A percentile compares a stretch with the other conserved stretches of the same genome.
These are phyloP conservation scores for Hemileia vastatrix DNA, from an alignment of 1,284 basidiomycete genomes.

Conservation along the genomic window DNA sequence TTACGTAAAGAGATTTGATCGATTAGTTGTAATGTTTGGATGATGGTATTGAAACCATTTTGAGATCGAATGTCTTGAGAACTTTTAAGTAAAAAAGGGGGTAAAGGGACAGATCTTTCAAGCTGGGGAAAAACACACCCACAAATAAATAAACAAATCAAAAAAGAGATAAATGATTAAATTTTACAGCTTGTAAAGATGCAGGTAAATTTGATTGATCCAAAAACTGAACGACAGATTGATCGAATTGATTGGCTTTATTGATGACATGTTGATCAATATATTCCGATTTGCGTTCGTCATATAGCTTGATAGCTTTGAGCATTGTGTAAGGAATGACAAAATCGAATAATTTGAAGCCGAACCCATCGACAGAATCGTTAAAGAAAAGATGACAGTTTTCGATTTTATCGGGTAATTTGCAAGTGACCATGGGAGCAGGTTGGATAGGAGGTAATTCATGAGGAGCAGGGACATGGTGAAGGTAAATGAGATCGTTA, in stretches of 20 bases:
- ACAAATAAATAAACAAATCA: neutral
- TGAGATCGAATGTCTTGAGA: slow-evolving; percentile 73
- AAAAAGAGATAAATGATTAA: neutral
- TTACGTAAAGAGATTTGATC: slow-evolving; percentile 59
- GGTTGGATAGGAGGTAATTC: slow-evolving; percentile 60
- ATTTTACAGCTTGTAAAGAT: slow-evolving; percentile 59
- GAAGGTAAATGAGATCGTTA: slow-evolving; percentile 92
- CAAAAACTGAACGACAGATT: slow-evolving; percentile 56
- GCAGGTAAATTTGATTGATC: slow-evolving; percentile 65
- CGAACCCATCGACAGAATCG: slow-evolving; percentile 49
- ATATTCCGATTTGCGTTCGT: slow-evolving; percentile 66
- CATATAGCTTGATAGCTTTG: slow-evolving; percentile 80
- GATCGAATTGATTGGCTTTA: slow-evolving; percentile 59
- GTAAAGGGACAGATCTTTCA: slow-evolving; percentile 73
- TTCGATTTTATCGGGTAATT: slow-evolving; percentile 54
- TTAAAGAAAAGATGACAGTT: slow-evolving; percentile 32
- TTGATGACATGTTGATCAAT: slow-evolving; percentile 61
- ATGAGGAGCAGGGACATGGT: slow-evolving; percentile 66
- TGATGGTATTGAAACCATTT: slow-evolving; percentile 64
- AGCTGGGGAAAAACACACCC: slow-evolving; percentile 47
- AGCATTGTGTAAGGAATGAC: slow-evolving; percentile 80
- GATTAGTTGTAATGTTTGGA: slow-evolving; percentile 63
- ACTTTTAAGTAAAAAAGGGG: slow-evolving; percentile 74
- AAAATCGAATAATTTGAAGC: slow-evolving; percentile 59
- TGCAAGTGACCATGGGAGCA: slow-evolving; percentile 60